Percentiles rank a stretch among this genome's conserved stretches.
Evolutionary conservation across 2,329 filamentous ascomycete species (phyloP).

Genomic region (Aschersonia sp.): DNA sequence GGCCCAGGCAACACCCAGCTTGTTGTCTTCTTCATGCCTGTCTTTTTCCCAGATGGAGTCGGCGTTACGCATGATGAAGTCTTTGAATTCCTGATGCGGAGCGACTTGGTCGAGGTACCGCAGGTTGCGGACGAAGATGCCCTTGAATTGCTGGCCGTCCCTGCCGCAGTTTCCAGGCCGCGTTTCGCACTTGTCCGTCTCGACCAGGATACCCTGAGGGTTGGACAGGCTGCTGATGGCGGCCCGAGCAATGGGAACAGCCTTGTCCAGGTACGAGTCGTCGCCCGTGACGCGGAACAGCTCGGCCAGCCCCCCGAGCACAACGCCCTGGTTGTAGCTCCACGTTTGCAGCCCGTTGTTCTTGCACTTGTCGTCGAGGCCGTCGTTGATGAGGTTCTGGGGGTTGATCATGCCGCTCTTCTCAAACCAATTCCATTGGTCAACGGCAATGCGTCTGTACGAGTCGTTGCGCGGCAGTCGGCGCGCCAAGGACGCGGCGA

Average conservation of each 20-base stretch:
- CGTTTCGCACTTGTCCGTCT: constrained; percentile 20
- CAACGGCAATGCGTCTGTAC: constrained; percentile 33
- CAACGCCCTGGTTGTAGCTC: constrained; percentile 45
- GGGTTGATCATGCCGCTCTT: constrained; percentile 35
- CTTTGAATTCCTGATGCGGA: constrained; percentile 31
- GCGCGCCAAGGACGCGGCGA: constrained; percentile 38
- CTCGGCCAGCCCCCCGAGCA: constrained; percentile 40
- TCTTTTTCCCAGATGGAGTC: constrained; percentile 50
- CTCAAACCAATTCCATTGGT: constrained; percentile 39
- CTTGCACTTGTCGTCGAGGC: constrained; percentile 29
- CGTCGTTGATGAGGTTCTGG: constrained; percentile 38
- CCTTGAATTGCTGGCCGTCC: constrained; percentile 56
- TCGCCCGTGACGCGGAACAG: constrained; percentile 30
- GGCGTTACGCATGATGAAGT: constrained; percentile 47
- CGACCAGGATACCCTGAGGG: constrained; percentile 28
- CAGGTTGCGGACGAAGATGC: constrained; percentile 53
- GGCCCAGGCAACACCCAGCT: constrained; percentile 50
- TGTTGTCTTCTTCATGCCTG: constrained; percentile 29
- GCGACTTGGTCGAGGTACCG: constrained; percentile 37
- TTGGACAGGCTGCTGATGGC: constrained; percentile 31
- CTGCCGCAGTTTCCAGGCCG: constrained; percentile 21
- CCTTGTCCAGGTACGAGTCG: constrained; percentile 23
- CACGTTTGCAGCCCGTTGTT: constrained; percentile 37
- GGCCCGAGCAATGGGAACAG: constrained; percentile 34
- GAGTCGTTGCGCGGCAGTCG: constrained; percentile 23